Base-by-base conservation (phyloP, 1,284 basidiomycete genomes). In the Gomphus sp. region DNA sequence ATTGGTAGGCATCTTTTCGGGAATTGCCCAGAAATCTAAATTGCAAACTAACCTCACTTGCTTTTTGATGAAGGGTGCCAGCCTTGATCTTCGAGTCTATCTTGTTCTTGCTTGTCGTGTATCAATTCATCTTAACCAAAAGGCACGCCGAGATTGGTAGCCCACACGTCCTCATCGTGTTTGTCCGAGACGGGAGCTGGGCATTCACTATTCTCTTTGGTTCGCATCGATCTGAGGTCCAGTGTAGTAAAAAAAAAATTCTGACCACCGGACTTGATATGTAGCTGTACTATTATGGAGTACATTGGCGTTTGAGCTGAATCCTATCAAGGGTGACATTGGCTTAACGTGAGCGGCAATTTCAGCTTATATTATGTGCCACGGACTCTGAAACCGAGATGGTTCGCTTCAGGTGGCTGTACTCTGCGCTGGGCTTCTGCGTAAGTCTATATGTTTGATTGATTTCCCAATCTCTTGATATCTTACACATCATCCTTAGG, bases 141-240 rank as follows among this genome's bases (percentile, higher is more conserved):
- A 31, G 28, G 3, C 37, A 45, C 11, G 36, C 18, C 14, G 51
- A 31, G 33, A 48, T 54, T 10, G 11, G 37, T 39, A 59, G 49
- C 16, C 33, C 52, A 16, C 44, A 31, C 34, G 33, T 59, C 14
- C 45, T 66, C 2, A 52, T 55, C 43, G 56, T 64, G 10, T 58
- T 66, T 28, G 52, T 66, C 14, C 59, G 65, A 10, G 64, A 66
- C 51, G 65, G 65, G 16, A 60, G 59, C 10, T 66, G 65, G 65
- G 64, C 64, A 31, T 66, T 62, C 37, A 52, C 55, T 12, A 39
- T 62, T 11, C 64, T 49, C 58, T 64, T 66, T 37, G 39, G 64
- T 60, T 8, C 18, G 31, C 25, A 18, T 10, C 14, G 11, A 37
- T 12, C 31, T 28, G 11, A 25, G 41, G 7, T 16, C 28, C 9